Evolutionary conservation across 208 protist genomes (phyloP).

Genomic region (Trypanosoma grayi): DNA sequence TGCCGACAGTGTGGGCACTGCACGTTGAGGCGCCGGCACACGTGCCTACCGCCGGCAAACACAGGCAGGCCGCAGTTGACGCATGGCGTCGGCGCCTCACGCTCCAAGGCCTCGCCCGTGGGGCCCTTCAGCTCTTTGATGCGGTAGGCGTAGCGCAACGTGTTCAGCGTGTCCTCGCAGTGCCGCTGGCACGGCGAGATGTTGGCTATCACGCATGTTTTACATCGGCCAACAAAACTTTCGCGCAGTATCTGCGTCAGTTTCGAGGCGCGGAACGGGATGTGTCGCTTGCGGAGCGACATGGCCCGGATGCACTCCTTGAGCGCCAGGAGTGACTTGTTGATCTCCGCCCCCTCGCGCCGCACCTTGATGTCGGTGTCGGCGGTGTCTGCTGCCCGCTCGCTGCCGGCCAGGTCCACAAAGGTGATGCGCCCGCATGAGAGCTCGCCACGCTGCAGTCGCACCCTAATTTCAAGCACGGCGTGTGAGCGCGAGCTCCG

Average conservation of each 20-base stretch:
- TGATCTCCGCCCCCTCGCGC: constrained; percentile 96
- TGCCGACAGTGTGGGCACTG: constrained; percentile 65
- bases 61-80: constrained; percentile 67
- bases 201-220: constrained; percentile 93
- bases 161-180: constrained; percentile 97
- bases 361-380: constrained; percentile 87
- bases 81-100: constrained; percentile 52
- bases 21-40: constrained; percentile 56
- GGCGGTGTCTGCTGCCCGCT: constrained; percentile 93
- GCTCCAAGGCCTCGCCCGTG: constrained; percentile 5
- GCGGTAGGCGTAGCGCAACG: constrained; percentile 95
- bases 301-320: constrained; percentile 98
- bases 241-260: constrained; percentile 95
- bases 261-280: constrained; percentile 96
- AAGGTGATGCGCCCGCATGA: constrained; percentile 93
- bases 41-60: constrained; percentile 64
- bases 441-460: constrained; percentile 3
- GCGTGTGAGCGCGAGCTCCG: constrained; percentile 82
- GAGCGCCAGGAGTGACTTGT: constrained; percentile 96
- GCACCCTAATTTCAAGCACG: constrained; percentile 75
- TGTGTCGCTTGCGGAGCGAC: constrained; percentile 86
- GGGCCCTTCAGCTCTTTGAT: constrained; percentile 87
- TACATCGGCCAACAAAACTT: constrained; percentile 93
- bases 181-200: constrained; percentile 83
- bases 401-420: constrained; percentile 98